These are phyloP conservation scores for Pseudogymnoascus sp. DNA, from an alignment of 2,329 filamentous ascomycete species.

Conservation along the genomic window DNA sequence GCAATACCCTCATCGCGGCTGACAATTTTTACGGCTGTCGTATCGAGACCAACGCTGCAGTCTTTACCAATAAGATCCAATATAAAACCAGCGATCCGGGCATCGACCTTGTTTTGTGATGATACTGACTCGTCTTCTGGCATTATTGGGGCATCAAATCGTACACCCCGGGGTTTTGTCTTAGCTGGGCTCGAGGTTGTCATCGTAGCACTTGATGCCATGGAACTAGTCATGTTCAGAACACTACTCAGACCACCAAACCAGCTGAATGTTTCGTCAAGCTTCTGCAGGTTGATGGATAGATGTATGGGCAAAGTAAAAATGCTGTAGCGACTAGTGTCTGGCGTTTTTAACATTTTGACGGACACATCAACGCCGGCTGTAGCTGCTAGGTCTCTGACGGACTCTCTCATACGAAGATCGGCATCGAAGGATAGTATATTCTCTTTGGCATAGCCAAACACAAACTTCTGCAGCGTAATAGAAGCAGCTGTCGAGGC, in stretches of 20 bases:
- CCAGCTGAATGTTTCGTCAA: conserved; percentile 82
- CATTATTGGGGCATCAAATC: conserved; percentile 45
- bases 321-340: conserved; percentile 51
- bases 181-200: conserved; percentile 31
- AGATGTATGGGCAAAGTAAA: conserved; percentile 71
- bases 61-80: conserved; percentile 70
- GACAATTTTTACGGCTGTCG: conserved; percentile 75
- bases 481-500: conserved; percentile 21
- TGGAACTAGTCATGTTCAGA: conserved; percentile 78
- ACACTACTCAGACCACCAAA: conserved; percentile 91
- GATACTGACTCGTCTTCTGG: conserved; percentile 23
- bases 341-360: conserved; percentile 40
- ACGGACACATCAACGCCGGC: conserved; percentile 52
- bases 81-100: conserved; percentile 69
- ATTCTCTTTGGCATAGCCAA: conserved; percentile 56
- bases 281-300: conserved; percentile 66
- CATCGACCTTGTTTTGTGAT: conserved; percentile 56
- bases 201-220: conserved; percentile 63
- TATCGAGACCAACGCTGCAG: conserved; percentile 66
- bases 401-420: conserved; percentile 51
- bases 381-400: conserved; percentile 51
- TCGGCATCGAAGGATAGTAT: conserved; percentile 57
- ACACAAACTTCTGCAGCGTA: conserved; percentile 48
- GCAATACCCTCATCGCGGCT: conserved; percentile 66
- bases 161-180: conserved; percentile 48